Base-by-base conservation (phyloP, 108 stramenopile genomes). In the Nitzschia sp. region DNA sequence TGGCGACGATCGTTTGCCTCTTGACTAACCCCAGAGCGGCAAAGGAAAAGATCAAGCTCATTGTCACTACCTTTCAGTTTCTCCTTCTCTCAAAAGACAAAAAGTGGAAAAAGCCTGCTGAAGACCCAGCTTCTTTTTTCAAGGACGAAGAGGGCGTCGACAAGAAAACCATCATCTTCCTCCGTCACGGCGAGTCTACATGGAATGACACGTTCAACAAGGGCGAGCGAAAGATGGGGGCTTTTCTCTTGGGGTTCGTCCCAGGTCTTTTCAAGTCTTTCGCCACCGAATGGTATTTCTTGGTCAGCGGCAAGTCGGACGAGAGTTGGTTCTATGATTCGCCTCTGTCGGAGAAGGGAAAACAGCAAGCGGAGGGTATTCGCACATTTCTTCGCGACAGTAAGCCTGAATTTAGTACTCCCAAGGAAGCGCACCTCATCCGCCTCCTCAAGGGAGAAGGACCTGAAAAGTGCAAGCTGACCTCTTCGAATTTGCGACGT, bases 161-260 rank as follows among this genome's bases (percentile, higher is more conserved):
- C 38, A 79, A 70, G 23, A 94, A 94, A 58, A 92, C 87, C 0
- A 68, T 94, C 32, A 81, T 94, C 27, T 83, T 94, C 45, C 75
- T 94, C 4, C 86, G 93, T 3, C 93, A 94, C 47, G 93, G 93
- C 22, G 80, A 84, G 56, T 64, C 81, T 17, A 88, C 86, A 17
- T 94, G 93, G 93, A 94, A 94, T 64, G 90, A 94, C 45, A 92
- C 90, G n/a, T 94, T 94, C 76, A 94, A 94, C 69, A 79, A 77
- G 38, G 83, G 83, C 22, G 87, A 90, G 54, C 83, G 90, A 5
- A 74, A 72, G 59, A 73, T 68, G 35, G n/a, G 71, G 29, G n/a
- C 52, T 19, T 94, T 94, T 63, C 46, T 81, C 0, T 44, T 85
- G 35, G 71, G 76, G 53, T 94, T 92, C 75, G 61, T 94, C 32